phyloP scores from a whole-genome alignment of 78 protist species.

The Tieghemostelium lacteum region DNA sequence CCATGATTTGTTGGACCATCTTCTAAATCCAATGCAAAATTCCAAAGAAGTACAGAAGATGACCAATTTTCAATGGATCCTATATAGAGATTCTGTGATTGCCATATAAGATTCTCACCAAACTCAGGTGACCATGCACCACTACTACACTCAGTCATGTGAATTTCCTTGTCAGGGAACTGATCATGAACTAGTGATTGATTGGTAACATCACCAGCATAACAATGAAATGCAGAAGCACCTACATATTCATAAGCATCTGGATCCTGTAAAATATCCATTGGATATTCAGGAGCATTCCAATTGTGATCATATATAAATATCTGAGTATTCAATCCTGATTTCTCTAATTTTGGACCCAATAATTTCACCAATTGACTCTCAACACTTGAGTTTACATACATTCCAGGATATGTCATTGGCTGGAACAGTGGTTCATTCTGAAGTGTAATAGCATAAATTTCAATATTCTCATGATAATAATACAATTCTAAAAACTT shows the following conservation, averaged over 20 bases:
- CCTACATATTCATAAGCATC: slow-evolving; percentile 6
- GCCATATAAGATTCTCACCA: not conserved
- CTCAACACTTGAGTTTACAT: not conserved
- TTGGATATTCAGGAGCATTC: not conserved
- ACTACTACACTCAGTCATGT: slow-evolving; percentile 25
- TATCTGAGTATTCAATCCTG: not conserved
- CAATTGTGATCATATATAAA: slow-evolving; percentile 34
- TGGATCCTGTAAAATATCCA: not conserved
- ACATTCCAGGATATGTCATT: slow-evolving; percentile 24
- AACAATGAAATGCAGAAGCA: slow-evolving; percentile 7
- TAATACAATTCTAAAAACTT: no score
- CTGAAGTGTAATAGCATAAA: no score
- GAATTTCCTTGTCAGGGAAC: slow-evolving; percentile 18
- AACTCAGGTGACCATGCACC: slow-evolving; percentile 3
- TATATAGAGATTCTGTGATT: no score
- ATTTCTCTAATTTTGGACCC: not conserved
- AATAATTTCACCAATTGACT: not conserved
- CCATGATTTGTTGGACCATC: no score
- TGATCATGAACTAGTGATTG: not conserved
- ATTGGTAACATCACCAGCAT: slow-evolving; percentile 10
- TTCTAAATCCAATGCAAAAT: no score
- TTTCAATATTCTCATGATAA: no score
- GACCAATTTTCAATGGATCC: no score
- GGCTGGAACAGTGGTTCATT: no score
- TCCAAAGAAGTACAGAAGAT: no score